Conservation (phyloP, 169 alveolate genomes). For the Cryptosporidium felis region DNA sequence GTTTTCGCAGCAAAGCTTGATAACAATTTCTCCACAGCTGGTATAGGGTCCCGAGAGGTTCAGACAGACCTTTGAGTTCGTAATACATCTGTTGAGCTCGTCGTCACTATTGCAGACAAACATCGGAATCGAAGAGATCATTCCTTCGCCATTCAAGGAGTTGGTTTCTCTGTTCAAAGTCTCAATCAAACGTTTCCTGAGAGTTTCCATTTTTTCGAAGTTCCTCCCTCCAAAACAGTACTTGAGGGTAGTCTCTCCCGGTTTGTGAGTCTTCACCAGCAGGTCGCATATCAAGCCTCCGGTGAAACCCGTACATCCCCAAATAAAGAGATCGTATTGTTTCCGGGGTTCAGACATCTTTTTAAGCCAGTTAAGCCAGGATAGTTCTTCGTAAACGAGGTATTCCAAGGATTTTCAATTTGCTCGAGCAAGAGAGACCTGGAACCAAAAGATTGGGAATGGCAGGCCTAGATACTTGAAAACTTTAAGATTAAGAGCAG, state of each 20-base stretch:
- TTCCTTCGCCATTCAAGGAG: conserved; percentile 30
- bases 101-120: conserved; percentile 40
- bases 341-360: conserved; percentile 51
- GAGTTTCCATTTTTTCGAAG: conserved; percentile 46
- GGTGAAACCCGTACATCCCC: conserved; percentile 71
- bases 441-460: too few relatives aligned
- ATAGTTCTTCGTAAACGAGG: too few relatives aligned
- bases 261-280: conserved; percentile 41
- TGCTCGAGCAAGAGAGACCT: too few relatives aligned
- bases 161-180: conserved; percentile 27
- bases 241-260: conserved; percentile 44
- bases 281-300: conserved; percentile 52
- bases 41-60: conserved; percentile 28
- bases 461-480: too few relatives aligned
- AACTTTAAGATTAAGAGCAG: too few relatives aligned
- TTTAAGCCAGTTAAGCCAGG: too few relatives aligned
- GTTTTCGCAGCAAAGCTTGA: conserved; percentile 23
- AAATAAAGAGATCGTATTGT: conserved; percentile 61
- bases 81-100: conserved; percentile 41
- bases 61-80: conserved; percentile 55
- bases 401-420: too few relatives aligned
- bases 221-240: conserved; percentile 67
- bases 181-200: conserved; percentile 30
- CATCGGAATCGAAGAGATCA: conserved; percentile 67
- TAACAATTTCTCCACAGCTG: conserved; percentile 47